Evolutionary conservation across 2,329 filamentous ascomycete species (phyloP).

Genomic region (Raffaelea ambrosiae): DNA sequence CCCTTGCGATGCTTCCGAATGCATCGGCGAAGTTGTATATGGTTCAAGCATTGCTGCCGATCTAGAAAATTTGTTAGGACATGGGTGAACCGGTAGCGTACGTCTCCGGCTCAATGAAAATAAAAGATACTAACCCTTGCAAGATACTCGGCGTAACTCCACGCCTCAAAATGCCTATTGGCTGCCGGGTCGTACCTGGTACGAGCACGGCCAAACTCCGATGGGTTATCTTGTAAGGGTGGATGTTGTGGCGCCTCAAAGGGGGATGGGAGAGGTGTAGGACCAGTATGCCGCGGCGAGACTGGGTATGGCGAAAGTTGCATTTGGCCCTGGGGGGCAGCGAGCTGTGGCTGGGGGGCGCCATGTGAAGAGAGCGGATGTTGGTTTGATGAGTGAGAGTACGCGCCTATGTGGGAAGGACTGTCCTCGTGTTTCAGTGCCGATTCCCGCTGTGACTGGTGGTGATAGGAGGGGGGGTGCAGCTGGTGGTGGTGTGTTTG

Average conservation of each 20-base stretch:
- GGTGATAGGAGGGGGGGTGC: slow-evolving; percentile 18
- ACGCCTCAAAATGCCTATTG: slow-evolving; percentile 42
- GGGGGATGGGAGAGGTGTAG: slow-evolving; percentile 30
- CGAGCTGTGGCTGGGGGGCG: slow-evolving; percentile 5
- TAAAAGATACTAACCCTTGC: slow-evolving; percentile 32
- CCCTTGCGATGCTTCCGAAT: slow-evolving; percentile 44
- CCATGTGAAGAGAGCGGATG: slow-evolving; percentile 6
- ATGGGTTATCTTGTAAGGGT: slow-evolving; percentile 31
- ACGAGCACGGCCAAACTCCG: slow-evolving; percentile 7
- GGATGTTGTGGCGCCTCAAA: slow-evolving; percentile 38
- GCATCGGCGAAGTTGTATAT: slow-evolving; percentile 50
- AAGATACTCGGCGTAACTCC: slow-evolving; percentile 44
- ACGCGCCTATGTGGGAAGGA: slow-evolving; percentile 5
- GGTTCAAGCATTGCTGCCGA: slow-evolving; percentile 41
- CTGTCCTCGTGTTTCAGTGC: neutral
- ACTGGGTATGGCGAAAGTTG: slow-evolving; percentile 38
- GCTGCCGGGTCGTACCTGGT: slow-evolving; percentile 20
- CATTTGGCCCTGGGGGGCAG: slow-evolving; percentile 35
- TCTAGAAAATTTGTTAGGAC: slow-evolving; percentile 24
- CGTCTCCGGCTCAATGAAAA: no score
- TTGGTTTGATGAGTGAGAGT: slow-evolving; percentile 23
- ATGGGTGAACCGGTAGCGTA: no score
- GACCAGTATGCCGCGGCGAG: slow-evolving; percentile 39
- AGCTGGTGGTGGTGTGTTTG: slow-evolving; percentile 17
- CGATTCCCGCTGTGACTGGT: slow-evolving; percentile 18